Percentiles rank a stretch among this genome's conserved stretches.
Conservation (phyloP, 2,329 filamentous ascomycete genomes). For the Paramyrothecium roridum region DNA sequence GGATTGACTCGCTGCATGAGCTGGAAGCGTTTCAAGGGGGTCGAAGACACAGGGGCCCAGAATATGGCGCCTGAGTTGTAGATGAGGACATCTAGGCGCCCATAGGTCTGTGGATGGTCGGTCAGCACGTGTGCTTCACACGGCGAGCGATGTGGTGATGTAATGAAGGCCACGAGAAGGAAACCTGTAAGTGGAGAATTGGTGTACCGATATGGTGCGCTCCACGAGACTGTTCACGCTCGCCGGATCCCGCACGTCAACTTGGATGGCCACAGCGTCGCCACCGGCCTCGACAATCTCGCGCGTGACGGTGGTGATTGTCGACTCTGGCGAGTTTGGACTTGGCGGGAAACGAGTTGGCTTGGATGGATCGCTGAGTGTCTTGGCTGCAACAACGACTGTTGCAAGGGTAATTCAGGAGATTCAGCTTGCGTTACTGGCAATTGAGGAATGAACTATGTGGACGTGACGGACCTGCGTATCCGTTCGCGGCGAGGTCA, state of each 20-base stretch:
- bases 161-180: not conserved
- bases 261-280: constrained; percentile 61
- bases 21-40: constrained; percentile 72
- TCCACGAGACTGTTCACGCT: constrained; percentile 60
- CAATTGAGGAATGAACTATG: not conserved
- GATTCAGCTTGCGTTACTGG: not conserved
- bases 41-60: constrained; percentile 74
- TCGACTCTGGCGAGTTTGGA: constrained; percentile 71
- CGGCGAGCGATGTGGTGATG: too few species aligned
- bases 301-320: constrained; percentile 74
- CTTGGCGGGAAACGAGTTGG: constrained; percentile 66
- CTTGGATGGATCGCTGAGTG: constrained; percentile 59
- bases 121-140: too few species aligned
- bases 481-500: constrained; percentile 68
- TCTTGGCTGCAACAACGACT: constrained; percentile 79
- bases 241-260: constrained; percentile 65
- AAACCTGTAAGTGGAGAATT: not conserved
- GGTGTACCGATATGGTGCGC: constrained; percentile 42
- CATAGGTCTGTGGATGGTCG: constrained; percentile 40
- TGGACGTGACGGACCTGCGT: constrained; percentile 52
- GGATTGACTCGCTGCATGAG: constrained; percentile 74
- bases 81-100: constrained; percentile 68
- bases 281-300: constrained; percentile 68
- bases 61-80: constrained; percentile 87
- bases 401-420: not conserved